phyloP scores from a whole-genome alignment of 768 basidiomycete genomes.

The Auricularia heimuer region DNA sequence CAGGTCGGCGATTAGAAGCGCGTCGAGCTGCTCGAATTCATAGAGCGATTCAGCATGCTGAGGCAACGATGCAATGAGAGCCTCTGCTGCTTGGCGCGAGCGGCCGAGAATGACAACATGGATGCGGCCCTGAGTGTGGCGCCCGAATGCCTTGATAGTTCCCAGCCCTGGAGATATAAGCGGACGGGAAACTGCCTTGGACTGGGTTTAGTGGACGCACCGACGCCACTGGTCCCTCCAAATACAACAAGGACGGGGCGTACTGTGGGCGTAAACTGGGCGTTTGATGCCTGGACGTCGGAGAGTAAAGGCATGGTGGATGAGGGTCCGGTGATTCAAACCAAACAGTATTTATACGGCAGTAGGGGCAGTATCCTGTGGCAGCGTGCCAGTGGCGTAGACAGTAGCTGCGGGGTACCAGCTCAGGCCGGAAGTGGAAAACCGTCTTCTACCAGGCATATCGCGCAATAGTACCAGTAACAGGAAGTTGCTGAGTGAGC shows the following conservation, averaged over 20 bases:
- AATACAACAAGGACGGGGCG: slow-evolving; percentile 8
- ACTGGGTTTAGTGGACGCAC: not conserved
- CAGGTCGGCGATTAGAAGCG: not conserved
- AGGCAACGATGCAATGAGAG: slow-evolving; percentile 6
- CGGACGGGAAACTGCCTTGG: no score
- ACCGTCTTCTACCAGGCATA: no score
- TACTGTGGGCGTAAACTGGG: not conserved
- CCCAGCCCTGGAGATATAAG: slow-evolving; percentile 2
- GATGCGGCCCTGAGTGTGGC: slow-evolving; percentile 5
- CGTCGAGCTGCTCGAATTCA: slow-evolving; percentile 9
- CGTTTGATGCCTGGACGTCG: slow-evolving; percentile 4
- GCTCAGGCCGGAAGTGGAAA: no score
- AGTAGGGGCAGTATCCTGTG: no score
- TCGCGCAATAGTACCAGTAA: no score
- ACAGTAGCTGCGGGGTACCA: no score
- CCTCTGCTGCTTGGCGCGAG: slow-evolving; percentile 4
- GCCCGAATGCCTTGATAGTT: slow-evolving; percentile 3
- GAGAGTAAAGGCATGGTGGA: slow-evolving; percentile 10
- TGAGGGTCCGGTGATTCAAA: no score
- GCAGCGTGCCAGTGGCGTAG: no score
- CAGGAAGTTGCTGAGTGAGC: no score
- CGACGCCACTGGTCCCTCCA: slow-evolving; percentile 9
- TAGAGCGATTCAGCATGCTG: not conserved
- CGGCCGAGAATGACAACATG: slow-evolving; percentile 8
- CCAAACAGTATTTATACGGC: no score